These are phyloP conservation scores for Dictyostelium citrinum DNA, from an alignment of 78 protist species.

Conservation along the genomic window DNA sequence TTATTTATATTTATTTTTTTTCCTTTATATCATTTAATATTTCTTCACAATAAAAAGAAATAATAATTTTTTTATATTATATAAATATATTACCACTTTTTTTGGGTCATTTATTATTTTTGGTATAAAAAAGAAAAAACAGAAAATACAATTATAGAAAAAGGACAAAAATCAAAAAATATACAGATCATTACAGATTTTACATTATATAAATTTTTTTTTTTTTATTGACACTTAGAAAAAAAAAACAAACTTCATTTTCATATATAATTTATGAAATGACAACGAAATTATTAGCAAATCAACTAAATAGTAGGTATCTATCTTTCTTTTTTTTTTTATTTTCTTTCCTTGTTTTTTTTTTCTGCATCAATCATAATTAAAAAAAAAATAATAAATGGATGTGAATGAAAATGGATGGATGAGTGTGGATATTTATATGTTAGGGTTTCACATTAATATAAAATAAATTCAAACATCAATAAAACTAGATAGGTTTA, in stretches of 20 bases:
- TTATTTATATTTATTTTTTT: no score
- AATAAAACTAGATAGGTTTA: background rate
- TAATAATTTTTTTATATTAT: no score
- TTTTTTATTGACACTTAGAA: no score
- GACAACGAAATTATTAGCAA: slow-evolving; percentile 52
- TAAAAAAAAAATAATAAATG: no score
- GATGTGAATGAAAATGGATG: no score
- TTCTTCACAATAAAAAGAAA: no score
- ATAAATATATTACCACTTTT: no score
- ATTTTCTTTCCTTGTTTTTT: background rate
- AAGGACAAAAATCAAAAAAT: background rate
- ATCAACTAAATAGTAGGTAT: slow-evolving; percentile 48
- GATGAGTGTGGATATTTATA: no score
- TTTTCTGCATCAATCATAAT: background rate
- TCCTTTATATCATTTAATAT: no score
- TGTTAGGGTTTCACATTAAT: background rate
- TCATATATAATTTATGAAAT: background rate
- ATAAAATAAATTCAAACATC: background rate
- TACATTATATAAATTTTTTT: background rate
- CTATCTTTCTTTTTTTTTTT: background rate
- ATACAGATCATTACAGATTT: background rate
- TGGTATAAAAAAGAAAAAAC: background rate
- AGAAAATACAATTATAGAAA: background rate
- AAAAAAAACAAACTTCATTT: background rate
- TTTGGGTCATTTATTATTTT: no score